Conservation (phyloP, 495 filamentous ascomycete genomes). For the Pyrenopolyporus hunteri region DNA sequence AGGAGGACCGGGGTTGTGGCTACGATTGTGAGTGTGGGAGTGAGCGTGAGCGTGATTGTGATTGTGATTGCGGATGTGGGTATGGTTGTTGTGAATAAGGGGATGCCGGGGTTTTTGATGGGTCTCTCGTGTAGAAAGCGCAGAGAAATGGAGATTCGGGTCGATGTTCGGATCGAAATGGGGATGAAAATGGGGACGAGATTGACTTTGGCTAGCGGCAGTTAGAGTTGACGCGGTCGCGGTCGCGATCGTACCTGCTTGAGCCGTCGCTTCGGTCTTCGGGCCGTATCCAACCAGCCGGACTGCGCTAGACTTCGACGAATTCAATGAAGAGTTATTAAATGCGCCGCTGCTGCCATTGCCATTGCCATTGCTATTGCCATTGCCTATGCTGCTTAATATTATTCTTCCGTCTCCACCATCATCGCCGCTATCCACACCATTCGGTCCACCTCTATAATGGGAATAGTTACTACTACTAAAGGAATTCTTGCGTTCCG, state of each 20-base stretch:
- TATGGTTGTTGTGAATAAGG: constrained; percentile 5
- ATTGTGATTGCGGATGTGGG: too few species aligned
- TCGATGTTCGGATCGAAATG: constrained; percentile 23
- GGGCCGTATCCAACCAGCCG: constrained; percentile 28
- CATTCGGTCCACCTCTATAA: constrained; percentile 17
- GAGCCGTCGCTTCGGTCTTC: constrained; percentile 25
- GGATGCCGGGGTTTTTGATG: constrained; percentile 21
- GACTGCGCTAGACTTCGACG: constrained; percentile 6
- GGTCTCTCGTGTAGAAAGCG: constrained; percentile 10
- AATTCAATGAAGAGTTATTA: too few species aligned
- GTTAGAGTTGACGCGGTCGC: constrained; percentile 28
- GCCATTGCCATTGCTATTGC: neutral
- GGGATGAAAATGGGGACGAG: constrained; percentile 11
- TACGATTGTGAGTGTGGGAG: neutral
- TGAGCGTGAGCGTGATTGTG: too few species aligned
- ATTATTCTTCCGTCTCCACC: neutral
- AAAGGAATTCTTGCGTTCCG: neutral
- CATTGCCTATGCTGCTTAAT: constrained; percentile 1
- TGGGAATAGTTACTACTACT: constrained; percentile 7
- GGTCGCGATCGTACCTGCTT: constrained; percentile 20
- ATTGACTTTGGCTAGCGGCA: constrained; percentile 35
- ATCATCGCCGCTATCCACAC: constrained; percentile 3
- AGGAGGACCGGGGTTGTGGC: neutral
- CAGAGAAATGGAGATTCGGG: constrained; percentile 12
- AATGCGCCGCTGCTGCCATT: too few species aligned